Evolutionary conservation across 495 filamentous ascomycete species (phyloP).

Genomic region (Lepraria neglecta): DNA sequence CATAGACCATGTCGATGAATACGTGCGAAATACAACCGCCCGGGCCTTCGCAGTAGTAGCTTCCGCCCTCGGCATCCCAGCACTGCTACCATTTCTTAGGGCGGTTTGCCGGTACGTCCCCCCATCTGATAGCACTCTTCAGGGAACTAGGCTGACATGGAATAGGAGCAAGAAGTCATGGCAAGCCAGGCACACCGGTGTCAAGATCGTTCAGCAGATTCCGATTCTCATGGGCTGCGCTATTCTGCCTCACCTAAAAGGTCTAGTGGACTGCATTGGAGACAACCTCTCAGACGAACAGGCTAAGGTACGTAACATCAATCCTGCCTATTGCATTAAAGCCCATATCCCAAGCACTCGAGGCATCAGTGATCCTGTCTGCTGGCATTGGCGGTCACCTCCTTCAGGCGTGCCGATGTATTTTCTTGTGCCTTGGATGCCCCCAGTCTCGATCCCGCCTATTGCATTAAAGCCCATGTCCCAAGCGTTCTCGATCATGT

Average conservation of each 20-base stretch:
- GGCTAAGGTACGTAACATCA: constrained; percentile 60
- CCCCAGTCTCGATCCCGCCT: constrained; percentile 77
- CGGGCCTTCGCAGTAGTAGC: constrained; percentile 97
- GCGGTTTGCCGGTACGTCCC: constrained; percentile 29
- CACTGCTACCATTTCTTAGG: constrained; percentile 87
- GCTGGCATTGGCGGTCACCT: constrained; percentile 23
- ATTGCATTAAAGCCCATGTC: constrained; percentile 71
- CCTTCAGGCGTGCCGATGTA: constrained; percentile 96
- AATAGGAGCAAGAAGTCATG: constrained; percentile 79
- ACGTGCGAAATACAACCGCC: constrained; percentile 98
- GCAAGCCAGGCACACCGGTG: constrained; percentile 98
- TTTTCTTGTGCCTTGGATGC: constrained; percentile 80
- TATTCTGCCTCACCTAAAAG: constrained; percentile 91
- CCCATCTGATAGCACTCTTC: constrained; percentile 72
- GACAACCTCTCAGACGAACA: constrained; percentile 96
- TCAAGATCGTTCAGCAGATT: constrained; percentile 98
- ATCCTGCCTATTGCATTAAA: no score
- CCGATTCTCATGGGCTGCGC: constrained; percentile 99
- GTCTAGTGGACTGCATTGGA: constrained; percentile 91
- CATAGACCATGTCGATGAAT: constrained; percentile 97
- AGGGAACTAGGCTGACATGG: constrained; percentile 78
- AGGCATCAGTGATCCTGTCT: constrained; percentile 11
- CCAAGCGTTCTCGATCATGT: constrained; percentile 87
- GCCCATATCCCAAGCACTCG: no score
- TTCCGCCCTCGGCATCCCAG: constrained; percentile 91